Evolutionary conservation across 768 basidiomycete species (phyloP), one percentile per base, ranked within the genome.

Genomic region (Butyriboletus loyo): DNA sequence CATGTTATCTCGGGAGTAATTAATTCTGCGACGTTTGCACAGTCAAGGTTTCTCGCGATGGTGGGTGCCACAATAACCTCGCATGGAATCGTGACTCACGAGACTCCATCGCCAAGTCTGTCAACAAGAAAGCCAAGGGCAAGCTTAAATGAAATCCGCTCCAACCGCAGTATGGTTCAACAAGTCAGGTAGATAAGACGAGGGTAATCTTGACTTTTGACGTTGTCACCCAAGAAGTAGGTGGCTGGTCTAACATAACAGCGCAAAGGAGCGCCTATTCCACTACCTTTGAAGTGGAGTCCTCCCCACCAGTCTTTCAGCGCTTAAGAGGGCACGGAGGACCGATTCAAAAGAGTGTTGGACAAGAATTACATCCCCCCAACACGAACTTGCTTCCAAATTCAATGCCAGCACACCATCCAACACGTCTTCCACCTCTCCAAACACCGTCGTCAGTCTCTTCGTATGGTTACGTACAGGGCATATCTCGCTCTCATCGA

Each of bases 161-260:
- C 15, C 24, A 1, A 4, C 9, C 24, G 25, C 34, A 31, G 3
- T 1, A 19, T 7, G 17, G 38, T 19, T 35, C 46, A 52, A 50
- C 36, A 54, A 54, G 32, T 28, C 27, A 24, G 24, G 10, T 52
- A n/a, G 34, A 56, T 37, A 46, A 24, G 37, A 9, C 49, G 14
- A 42, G 13, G 17, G 38, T 49, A 42, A 50, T 55, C 31, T 52
- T 49, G 31, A 45, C 25, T 42, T 57, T 64, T 54, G 48, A 52
- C 48, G 36, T 41, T 48, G 22, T 55, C 28, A 31, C 42, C 42
- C 32, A 45, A 32, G 24, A 50, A 46, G 36, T 11, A 27, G 19
- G 37, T 7, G 19, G 46, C 13, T 47, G 35, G 37, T 41, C 24
- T 27, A n/a, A n/a, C n/a, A n/a, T n/a, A n/a, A n/a, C n/a, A n/a